phyloP scores from a whole-genome alignment of 805 yeast species.

The Candida nonsorbophila region DNA sequence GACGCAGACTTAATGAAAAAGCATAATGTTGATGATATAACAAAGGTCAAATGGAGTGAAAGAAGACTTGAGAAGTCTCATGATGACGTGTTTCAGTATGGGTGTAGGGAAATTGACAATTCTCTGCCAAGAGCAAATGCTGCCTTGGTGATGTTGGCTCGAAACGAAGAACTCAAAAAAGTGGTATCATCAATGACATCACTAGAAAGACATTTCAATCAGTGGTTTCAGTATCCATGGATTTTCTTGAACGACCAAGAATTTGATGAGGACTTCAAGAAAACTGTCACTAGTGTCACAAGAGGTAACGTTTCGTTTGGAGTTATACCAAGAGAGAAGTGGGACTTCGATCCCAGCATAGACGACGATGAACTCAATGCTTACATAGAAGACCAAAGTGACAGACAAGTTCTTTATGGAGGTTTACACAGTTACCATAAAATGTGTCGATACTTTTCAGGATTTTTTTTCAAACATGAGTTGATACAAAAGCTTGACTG shows the following conservation, averaged over 20 bases:
- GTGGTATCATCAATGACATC: constrained; percentile 68
- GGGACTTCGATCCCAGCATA: constrained; percentile 57
- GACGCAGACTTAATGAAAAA: background rate
- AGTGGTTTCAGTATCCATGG: constrained; percentile 93
- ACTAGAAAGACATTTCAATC: constrained; percentile 83
- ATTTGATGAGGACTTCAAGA: constrained; percentile 61
- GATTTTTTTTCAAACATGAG: constrained; percentile 76
- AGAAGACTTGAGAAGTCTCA: constrained; percentile 9
- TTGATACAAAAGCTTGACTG: constrained; percentile 68
- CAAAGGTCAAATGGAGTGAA: constrained; percentile 4
- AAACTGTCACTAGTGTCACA: constrained; percentile 46
- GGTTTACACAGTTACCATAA: constrained; percentile 77
- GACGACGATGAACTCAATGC: constrained; percentile 46
- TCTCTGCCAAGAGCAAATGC: constrained; percentile 62
- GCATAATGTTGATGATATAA: constrained; percentile 1
- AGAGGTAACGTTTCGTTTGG: constrained; percentile 71
- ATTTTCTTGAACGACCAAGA: constrained; percentile 79
- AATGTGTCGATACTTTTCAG: constrained; percentile 93
- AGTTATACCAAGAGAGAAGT: constrained; percentile 45
- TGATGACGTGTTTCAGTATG: constrained; percentile 46
- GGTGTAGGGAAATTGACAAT: constrained; percentile 47
- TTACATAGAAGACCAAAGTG: constrained; percentile 69
- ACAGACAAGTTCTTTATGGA: constrained; percentile 80
- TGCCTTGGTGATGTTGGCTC: constrained; percentile 74
- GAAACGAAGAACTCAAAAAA: constrained; percentile 77